Evolutionary conservation across 345 rosid genomes (phyloP).

Genomic region (Crucihimalaya himalaica): DNA sequence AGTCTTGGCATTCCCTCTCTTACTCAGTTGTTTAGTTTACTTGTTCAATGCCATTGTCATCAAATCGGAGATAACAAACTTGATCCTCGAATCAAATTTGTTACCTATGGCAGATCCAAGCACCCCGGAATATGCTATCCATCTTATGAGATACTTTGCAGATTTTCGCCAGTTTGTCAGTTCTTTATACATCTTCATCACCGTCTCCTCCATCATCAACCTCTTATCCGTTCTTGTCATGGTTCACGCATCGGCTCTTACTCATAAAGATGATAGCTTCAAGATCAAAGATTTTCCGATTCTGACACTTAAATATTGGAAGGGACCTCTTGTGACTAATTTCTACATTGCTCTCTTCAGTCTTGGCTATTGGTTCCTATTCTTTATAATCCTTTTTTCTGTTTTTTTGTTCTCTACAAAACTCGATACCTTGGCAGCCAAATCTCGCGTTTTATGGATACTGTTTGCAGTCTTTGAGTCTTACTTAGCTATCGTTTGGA

Average conservation of each 20-base stretch:
- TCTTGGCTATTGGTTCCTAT: conserved; percentile 42
- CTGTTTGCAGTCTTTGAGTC: conserved; percentile 30
- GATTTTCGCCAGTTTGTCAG: conserved; percentile 33
- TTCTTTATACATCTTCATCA: conserved; percentile 30
- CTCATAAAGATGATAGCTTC: conserved; percentile 31
- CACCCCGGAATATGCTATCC: conserved; percentile 32
- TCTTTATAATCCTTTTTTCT: conserved; percentile 21
- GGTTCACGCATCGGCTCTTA: conserved; percentile 46
- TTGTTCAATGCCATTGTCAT: conserved; percentile 38
- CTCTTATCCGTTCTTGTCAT: conserved; percentile 38
- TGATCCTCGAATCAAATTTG: conserved; percentile 25
- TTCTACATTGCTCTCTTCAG: conserved; percentile 44
- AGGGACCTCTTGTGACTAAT: conserved; percentile 47
- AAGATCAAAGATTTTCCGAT: conserved; percentile 35
- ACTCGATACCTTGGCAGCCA: background rate
- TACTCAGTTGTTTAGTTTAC: conserved; percentile 34
- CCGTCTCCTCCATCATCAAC: conserved; percentile 16
- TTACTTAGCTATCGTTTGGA: conserved; percentile 54
- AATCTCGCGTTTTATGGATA: background rate
- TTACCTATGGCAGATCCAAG: conserved; percentile 37
- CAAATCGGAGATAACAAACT: conserved; percentile 36
- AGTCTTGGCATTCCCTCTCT: conserved; percentile 39
- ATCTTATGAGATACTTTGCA: conserved; percentile 25
- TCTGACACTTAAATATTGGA: conserved; percentile 40
- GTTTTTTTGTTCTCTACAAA: conserved; percentile 17